phyloP scores from a whole-genome alignment of 805 yeast species.

The Saturnispora gosingensis region DNA sequence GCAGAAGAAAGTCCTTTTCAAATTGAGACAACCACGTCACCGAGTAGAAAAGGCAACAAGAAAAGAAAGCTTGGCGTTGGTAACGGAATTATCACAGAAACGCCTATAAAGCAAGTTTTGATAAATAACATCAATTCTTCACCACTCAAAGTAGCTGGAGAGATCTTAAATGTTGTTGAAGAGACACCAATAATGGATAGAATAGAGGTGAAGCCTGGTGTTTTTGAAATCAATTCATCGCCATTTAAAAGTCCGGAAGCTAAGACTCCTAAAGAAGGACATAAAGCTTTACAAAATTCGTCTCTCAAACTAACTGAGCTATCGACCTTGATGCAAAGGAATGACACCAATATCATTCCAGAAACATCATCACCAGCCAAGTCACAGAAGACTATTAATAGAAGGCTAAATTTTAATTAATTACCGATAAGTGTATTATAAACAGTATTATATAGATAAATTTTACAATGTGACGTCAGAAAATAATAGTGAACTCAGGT shows the following conservation, averaged over 20 bases:
- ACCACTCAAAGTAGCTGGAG: background rate
- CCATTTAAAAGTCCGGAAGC: conserved; percentile 11
- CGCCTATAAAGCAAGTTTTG: background rate
- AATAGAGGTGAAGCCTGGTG: conserved; percentile 11
- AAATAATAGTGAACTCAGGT: background rate
- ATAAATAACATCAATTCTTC: background rate
- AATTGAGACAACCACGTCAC: background rate
- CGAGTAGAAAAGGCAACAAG: background rate
- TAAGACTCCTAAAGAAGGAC: conserved; percentile 5
- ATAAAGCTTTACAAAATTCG: background rate
- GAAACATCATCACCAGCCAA: background rate
- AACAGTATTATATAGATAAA: background rate
- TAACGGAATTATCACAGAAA: background rate
- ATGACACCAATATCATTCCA: background rate
- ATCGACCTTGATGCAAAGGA: background rate
- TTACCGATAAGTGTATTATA: background rate
- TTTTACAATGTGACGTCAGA: background rate
- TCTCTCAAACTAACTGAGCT: background rate
- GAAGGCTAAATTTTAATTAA: conserved; percentile 17
- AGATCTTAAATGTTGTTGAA: background rate
- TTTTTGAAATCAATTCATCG: conserved; percentile 17
- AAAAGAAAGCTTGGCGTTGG: conserved; percentile 6
- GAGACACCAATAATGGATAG: conserved; percentile 8
- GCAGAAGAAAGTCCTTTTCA: conserved; percentile 5
- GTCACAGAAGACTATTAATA: conserved; percentile 10